Base-by-base conservation (phyloP, 768 basidiomycete species). In the Fomitopsis pulvina region DNA sequence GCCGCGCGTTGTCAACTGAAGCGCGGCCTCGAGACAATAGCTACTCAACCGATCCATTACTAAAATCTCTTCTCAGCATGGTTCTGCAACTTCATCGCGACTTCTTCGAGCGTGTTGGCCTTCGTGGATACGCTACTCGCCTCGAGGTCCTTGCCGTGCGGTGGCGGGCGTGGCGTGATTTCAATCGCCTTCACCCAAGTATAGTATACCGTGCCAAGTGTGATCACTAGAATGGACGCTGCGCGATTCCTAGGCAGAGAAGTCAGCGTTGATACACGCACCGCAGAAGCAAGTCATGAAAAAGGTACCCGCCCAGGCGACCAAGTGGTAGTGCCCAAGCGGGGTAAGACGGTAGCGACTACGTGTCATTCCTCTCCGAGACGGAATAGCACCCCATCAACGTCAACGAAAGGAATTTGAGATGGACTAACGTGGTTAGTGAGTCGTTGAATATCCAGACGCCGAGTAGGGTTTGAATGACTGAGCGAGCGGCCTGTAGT, bases 401-500 rank as follows among this genome's bases (percentile, higher is more conserved):
- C 42, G 51, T 24, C 18, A 37, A n/a, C 21, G 11, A 42, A 37
- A 22, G 20, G 34, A 28, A 53, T 20, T 32, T 4, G 30, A 38
- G 2, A 24, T 25, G 43, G 21, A 75, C 84, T 55, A 67, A 90
- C 88, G 72, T 68, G 1, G 80, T 87, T 38, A 92, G 70, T 51
- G 87, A 55, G 60, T 94, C 91, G 4, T 72, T 69, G 64, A 92
- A 92, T 16, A 89, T 67, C 74, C 76, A 81, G 20, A 89, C 84
- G 6, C 87, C 88, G 21, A 92, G 68, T 30, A 89, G 68, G 14
- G 88, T 91, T 64, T 94, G 91, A 21, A 94, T 70, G 18, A 92
- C 91, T 6, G 87, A 87, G 50, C 86, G 76, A 7, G 85, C 85
- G 25, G 89, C 85, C 88, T 86, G 39, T 11, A 27, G 12, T 21